A percentile compares a stretch with the other conserved stretches of the same genome.
Evolutionary conservation across 2,329 filamentous ascomycete genomes (phyloP).

Genomic region (Epichloe uncinata): DNA sequence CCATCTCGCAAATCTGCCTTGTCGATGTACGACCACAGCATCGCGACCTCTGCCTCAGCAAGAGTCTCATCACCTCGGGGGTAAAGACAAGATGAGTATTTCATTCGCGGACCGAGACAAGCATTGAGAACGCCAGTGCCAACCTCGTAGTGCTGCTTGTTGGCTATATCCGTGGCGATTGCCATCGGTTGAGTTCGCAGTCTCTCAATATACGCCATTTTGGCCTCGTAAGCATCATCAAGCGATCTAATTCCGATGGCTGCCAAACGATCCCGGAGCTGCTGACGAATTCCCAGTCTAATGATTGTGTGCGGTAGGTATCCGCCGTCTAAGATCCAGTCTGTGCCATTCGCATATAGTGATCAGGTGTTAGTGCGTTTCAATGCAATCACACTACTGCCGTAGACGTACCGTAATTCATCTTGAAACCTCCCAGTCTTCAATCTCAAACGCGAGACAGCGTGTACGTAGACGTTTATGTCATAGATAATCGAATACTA

Average conservation of each 20-base stretch:
- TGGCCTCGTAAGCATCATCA: constrained; percentile 38
- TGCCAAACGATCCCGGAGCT: constrained; percentile 46
- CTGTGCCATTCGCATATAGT: constrained; percentile 14
- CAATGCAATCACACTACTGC: background rate
- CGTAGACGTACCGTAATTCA: constrained; percentile 2
- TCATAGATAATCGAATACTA: too few relatives aligned
- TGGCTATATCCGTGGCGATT: constrained; percentile 51
- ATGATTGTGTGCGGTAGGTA: constrained; percentile 51
- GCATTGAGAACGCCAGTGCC: constrained; percentile 48
- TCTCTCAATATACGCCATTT: constrained; percentile 49
- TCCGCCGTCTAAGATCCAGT: constrained; percentile 50
- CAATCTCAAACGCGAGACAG: background rate
- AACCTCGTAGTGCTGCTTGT: constrained; percentile 61
- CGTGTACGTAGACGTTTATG: too few relatives aligned
- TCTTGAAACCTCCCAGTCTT: background rate
- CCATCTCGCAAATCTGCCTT: constrained; percentile 46
- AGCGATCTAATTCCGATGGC: constrained; percentile 41
- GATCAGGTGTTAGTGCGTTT: background rate
- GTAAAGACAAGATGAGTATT: constrained; percentile 58
- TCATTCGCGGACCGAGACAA: constrained; percentile 55
- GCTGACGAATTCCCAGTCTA: constrained; percentile 51
- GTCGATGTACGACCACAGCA: constrained; percentile 50
- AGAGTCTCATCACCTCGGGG: constrained; percentile 48
- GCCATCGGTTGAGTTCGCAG: constrained; percentile 51
- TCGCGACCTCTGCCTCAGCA: constrained; percentile 51